Base-by-base conservation (phyloP, 2,329 filamentous ascomycete species). In the Gaeumannomyces sp. region DNA sequence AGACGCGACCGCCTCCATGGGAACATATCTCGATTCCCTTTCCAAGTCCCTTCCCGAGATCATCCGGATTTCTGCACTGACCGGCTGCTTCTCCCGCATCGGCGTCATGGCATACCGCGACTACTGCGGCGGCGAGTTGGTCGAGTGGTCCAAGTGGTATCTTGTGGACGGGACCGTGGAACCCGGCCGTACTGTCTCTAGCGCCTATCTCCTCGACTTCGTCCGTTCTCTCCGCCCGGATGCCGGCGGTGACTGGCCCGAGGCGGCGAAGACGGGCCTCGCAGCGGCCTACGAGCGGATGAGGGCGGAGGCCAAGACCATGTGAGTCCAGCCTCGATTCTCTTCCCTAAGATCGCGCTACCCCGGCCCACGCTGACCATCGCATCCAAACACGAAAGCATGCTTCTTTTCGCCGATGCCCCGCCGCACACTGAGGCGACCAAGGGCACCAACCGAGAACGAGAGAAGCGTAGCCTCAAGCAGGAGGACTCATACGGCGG, bases 41-140 rank as follows among this genome's bases (percentile, higher is more conserved):
- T 77, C 76, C 66, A 71, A 70, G 16, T 80, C 81, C 1, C 73
- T 85, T 8, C 80, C 81, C 1, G 80, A 82, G 66, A 80, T 84
- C 68, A 78, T 85, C 65, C 76, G 78, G 45, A 73, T 84, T 8
- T 81, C 81, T 1, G 74, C 76, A 1, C 73, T 83, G 1, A 83
- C 82, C 0, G 76, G 74, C 63, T 80, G 79, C 68, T 84, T 85
- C 69, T 75, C 78, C 5, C 77, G 80, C 2, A 80, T 84, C 64
- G 81, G 81, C 8, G 74, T 84, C 4, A 70, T 84, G 16, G 79
- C 78, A 1, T 84, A 84, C 67, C 77, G 81, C 7, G 82, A 84
- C 71, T 83, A 83, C 69, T 74, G 71, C 66, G 70, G 71, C 19
- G 59, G 63, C 4, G 33, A 65, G 35, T 66, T 80, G 29, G 76